These are phyloP conservation scores for Xylariaceae sp. DNA, from an alignment of 2,329 filamentous ascomycete species.

Conservation along the genomic window DNA sequence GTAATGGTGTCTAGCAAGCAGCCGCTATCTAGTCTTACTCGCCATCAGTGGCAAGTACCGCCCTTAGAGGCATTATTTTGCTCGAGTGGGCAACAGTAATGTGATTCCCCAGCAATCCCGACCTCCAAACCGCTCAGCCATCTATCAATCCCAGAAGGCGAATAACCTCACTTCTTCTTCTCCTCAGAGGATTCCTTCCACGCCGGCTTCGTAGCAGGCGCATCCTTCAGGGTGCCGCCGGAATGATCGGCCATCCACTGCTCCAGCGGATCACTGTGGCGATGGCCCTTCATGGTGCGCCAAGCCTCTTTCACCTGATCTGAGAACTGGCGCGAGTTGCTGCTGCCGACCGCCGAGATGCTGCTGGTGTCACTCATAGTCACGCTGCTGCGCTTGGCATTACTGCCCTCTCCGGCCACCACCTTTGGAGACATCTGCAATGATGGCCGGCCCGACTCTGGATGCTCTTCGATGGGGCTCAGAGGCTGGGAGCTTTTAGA, in stretches of 20 bases:
- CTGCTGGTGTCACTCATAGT: conserved; percentile 5
- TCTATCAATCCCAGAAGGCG: no score
- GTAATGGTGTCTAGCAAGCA: no score
- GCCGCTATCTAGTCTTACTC: no score
- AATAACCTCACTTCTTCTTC: no score
- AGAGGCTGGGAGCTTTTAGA: conserved; percentile 1
- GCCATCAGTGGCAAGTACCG: no score
- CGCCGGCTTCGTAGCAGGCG: not conserved
- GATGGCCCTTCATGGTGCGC: conserved; percentile 24
- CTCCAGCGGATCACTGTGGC: conserved; percentile 32
- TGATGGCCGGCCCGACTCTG: conserved; percentile 8
- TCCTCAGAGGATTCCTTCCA: not conserved
- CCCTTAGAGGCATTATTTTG: no score
- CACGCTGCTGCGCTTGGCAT: conserved; percentile 2
- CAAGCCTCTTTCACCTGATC: conserved; percentile 23
- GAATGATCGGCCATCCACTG: conserved; percentile 39
- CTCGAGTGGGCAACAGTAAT: no score
- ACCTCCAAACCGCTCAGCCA: no score
- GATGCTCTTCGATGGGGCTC: conserved; percentile 6
- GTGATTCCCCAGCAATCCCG: no score
- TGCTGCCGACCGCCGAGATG: conserved; percentile 6
- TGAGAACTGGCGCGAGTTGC: conserved; percentile 15
- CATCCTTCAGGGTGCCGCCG: conserved; percentile 32
- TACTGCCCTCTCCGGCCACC: not conserved
- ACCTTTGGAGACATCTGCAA: conserved; percentile 8